These are phyloP conservation scores for Cytospora leucostoma DNA, from an alignment of 2,329 filamentous ascomycete genomes.

Conservation along the genomic window DNA sequence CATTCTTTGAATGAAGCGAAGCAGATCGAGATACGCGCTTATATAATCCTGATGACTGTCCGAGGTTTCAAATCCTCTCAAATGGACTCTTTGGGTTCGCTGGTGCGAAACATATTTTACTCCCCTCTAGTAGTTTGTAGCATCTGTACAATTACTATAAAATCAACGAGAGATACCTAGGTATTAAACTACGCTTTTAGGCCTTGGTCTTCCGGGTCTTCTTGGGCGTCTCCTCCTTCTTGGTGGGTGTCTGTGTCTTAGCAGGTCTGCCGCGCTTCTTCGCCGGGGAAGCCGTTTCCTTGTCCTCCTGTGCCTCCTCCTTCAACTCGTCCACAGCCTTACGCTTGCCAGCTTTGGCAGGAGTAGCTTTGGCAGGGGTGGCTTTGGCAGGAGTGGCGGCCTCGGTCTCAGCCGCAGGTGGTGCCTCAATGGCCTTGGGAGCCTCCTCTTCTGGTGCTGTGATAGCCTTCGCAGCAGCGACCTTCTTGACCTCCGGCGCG, in stretches of 20 bases:
- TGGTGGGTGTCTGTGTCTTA: conserved; percentile 34
- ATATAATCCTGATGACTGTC: conserved; percentile 27
- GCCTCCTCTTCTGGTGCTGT: conserved; percentile 36
- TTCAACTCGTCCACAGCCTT: conserved; percentile 39
- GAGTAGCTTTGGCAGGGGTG: conserved; percentile 36
- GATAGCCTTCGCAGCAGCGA: conserved; percentile 38
- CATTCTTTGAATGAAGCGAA: conserved; percentile 26
- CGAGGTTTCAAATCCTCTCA: conserved; percentile 25
- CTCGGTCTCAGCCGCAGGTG: conserved; percentile 31
- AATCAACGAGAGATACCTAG: background rate
- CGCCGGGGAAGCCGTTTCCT: conserved; percentile 31
- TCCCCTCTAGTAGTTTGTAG: conserved; percentile 22
- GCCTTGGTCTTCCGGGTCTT: conserved; percentile 37
- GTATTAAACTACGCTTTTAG: conserved; percentile 35
- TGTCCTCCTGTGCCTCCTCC: conserved; percentile 37
- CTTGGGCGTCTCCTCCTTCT: conserved; percentile 35
- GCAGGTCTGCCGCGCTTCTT: conserved; percentile 29
- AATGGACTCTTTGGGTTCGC: conserved; percentile 30
- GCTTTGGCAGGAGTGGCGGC: conserved; percentile 38
- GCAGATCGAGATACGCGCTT: conserved; percentile 27
- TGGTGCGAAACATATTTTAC: conserved; percentile 20
- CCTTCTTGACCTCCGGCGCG: conserved; percentile 67
- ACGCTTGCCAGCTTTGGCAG: too few species aligned
- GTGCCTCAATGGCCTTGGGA: conserved; percentile 43
- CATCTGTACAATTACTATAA: conserved; percentile 25